Evolutionary conservation across 2,329 filamentous ascomycete genomes (phyloP).

Genomic region (Phialocephala subalpina): DNA sequence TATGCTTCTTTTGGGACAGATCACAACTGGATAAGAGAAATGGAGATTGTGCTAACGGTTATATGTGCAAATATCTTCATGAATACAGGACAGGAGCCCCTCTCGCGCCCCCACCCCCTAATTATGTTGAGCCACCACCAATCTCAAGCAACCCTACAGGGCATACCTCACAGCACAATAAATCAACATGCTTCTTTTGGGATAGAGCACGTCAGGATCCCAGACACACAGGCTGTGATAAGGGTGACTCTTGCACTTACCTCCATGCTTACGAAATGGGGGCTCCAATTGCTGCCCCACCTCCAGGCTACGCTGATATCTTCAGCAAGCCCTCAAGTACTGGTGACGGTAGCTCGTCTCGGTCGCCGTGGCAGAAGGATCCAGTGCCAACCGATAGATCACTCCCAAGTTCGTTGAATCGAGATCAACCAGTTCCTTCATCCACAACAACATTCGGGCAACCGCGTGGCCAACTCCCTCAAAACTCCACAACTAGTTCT

Average conservation of each 20-base stretch:
- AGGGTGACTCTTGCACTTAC: slow-evolving; percentile 10
- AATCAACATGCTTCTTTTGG: slow-evolving; percentile 26
- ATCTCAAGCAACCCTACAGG: background rate
- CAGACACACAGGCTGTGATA: background rate
- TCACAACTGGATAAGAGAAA: background rate
- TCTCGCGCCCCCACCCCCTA: slow-evolving; percentile 7
- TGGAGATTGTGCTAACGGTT: background rate
- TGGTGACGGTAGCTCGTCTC: background rate
- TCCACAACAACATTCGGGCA: background rate
- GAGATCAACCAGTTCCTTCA: background rate
- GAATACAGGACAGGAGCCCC: slow-evolving; percentile 14
- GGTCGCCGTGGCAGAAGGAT: background rate
- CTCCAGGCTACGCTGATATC: background rate
- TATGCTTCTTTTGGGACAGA: slow-evolving; percentile 29
- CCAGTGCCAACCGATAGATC: background rate
- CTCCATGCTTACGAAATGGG: slow-evolving; percentile 17
- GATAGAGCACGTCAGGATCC: slow-evolving; percentile 5
- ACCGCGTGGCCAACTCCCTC: background rate
- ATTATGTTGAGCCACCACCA: background rate
- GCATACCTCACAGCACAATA: background rate
- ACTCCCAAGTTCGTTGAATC: background rate
- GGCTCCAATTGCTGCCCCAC: slow-evolving; percentile 7
- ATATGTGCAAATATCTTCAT: slow-evolving; percentile 14
- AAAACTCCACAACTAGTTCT: background rate
- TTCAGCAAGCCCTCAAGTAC: background rate